Evolutionary conservation across 805 yeast species (phyloP).

Genomic region (Ogataea corticis): DNA sequence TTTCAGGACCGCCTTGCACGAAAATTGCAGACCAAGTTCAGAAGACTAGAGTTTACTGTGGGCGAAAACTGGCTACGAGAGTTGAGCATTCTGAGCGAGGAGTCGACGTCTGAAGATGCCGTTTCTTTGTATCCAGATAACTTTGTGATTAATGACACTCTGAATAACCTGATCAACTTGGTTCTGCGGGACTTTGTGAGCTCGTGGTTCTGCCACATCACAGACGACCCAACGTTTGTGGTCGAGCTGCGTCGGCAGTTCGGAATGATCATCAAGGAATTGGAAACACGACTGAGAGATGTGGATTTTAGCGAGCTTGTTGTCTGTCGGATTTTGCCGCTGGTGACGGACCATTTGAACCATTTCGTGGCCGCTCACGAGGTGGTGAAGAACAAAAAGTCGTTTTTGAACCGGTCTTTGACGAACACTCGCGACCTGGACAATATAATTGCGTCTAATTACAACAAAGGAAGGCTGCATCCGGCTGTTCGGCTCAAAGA

Average conservation of each 20-base stretch:
- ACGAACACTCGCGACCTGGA: constrained; percentile 38
- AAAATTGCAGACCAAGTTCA: constrained; percentile 12
- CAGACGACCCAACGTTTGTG: constrained; percentile 40
- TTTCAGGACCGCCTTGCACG: background rate
- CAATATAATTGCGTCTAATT: constrained; percentile 43
- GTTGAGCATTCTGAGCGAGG: constrained; percentile 12
- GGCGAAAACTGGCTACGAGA: constrained; percentile 34
- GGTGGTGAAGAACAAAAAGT: constrained; percentile 30
- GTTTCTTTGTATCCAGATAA: constrained; percentile 43
- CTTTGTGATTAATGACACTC: constrained; percentile 50
- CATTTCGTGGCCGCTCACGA: constrained; percentile 48
- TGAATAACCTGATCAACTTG: constrained; percentile 50
- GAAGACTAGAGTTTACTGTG: constrained; percentile 27
- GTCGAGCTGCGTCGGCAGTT: constrained; percentile 47
- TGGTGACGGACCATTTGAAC: constrained; percentile 63
- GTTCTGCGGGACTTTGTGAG: constrained; percentile 54
- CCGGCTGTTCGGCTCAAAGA: constrained; percentile 47
- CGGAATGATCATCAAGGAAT: constrained; percentile 38
- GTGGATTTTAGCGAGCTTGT: constrained; percentile 59
- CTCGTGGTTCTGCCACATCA: constrained; percentile 55
- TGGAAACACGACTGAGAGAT: constrained; percentile 43
- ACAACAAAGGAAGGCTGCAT: constrained; percentile 57
- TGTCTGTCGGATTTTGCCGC: constrained; percentile 60
- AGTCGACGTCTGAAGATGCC: constrained; percentile 11
- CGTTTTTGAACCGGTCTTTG: constrained; percentile 18